A percentile compares a stretch with the other conserved stretches of the same genome.
These are phyloP conservation scores for Heterobasidion occidentale DNA, from an alignment of 1,284 basidiomycete species.

Conservation along the genomic window DNA sequence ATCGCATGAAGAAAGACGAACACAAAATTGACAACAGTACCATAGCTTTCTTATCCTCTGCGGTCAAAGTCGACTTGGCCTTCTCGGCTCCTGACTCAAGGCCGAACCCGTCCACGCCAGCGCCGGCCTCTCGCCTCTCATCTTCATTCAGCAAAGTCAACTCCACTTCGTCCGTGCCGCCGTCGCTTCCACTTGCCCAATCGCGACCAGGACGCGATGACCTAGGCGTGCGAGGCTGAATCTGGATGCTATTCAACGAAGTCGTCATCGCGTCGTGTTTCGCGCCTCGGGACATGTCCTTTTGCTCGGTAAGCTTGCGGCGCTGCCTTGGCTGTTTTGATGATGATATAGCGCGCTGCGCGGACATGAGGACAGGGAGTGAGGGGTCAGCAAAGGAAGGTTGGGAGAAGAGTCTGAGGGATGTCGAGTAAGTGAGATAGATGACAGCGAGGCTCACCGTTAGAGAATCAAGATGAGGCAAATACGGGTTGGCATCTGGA, in stretches of 20 bases:
- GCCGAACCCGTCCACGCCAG: conserved; percentile 24
- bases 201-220: conserved; percentile 24
- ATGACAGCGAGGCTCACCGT: not conserved
- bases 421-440: not conserved
- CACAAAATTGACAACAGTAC: conserved; percentile 83
- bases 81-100: conserved; percentile 12
- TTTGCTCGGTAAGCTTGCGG: not conserved
- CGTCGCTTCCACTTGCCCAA: conserved; percentile 15
- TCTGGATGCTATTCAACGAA: conserved; percentile 57
- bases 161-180: conserved; percentile 41
- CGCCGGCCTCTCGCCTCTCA: conserved; percentile 40
- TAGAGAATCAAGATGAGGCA: not conserved
- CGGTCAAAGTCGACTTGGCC: conserved; percentile 46
- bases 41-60: conserved; percentile 82
- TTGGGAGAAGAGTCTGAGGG: not conserved
- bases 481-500: not conserved
- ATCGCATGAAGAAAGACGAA: conserved; percentile 24
- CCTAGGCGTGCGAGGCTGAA: conserved; percentile 56
- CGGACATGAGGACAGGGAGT: not conserved
- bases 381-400: not conserved
- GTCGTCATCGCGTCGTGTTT: conserved; percentile 24
- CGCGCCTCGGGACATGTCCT: not conserved
- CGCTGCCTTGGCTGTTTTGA: not conserved
- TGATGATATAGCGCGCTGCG: not conserved
- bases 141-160: conserved; percentile 54